Evolutionary conservation across 345 rosid species (phyloP).

Genomic region (Eucalyptus erythrocorys): DNA sequence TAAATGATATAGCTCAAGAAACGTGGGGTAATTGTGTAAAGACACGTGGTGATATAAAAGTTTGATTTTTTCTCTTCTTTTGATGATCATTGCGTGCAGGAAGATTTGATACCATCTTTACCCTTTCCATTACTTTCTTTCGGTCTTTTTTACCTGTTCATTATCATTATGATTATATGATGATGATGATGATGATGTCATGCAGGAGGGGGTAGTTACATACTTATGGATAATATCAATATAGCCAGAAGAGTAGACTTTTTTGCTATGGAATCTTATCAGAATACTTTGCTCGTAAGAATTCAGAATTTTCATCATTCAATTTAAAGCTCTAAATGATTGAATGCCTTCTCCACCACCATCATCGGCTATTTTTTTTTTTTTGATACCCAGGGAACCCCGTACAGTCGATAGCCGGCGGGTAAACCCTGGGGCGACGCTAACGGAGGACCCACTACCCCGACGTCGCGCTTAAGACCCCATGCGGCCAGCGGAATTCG

Average conservation of each 20-base stretch:
- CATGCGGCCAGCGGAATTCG: too few species aligned
- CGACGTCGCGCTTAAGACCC: too few species aligned
- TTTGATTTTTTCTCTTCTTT: not conserved
- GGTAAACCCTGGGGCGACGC: too few species aligned
- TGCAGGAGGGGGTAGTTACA: not conserved
- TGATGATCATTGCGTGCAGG: accelerated
- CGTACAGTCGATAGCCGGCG: too few species aligned
- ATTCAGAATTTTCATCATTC: not conserved
- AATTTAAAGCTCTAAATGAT: not conserved
- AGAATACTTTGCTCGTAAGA: not conserved
- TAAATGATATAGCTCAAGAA: accelerated
- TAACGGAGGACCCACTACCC: too few species aligned
- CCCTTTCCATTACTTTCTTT: not conserved
- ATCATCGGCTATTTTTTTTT: too few species aligned
- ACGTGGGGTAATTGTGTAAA: accelerated
- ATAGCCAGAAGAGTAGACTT: not conserved
- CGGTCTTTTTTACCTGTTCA: not conserved
- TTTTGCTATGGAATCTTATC: not conserved
- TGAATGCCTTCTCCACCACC: not conserved
- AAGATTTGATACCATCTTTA: not conserved
- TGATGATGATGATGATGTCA: too few species aligned
- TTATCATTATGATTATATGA: not conserved
- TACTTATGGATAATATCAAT: not conserved
- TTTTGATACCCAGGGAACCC: too few species aligned
- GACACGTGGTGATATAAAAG: not conserved